Conservation (phyloP, 2,329 filamentous ascomycete genomes). For the Xylariaceae sp. region DNA sequence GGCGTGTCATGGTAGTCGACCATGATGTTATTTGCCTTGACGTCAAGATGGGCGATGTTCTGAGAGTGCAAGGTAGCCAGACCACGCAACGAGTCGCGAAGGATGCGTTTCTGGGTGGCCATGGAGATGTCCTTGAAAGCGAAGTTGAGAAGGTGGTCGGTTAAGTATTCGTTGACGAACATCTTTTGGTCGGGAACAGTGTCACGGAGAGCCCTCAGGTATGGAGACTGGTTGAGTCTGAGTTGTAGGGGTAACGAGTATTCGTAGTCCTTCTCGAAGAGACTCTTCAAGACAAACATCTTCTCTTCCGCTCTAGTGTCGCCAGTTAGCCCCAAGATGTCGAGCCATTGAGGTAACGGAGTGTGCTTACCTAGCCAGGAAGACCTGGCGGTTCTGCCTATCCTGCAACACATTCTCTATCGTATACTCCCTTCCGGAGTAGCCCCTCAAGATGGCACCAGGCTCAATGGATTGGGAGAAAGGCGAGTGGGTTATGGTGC, state of each 20-base stretch:
- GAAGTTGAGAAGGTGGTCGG: constrained; percentile 39
- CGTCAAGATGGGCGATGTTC: constrained; percentile 38
- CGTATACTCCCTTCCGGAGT: constrained; percentile 31
- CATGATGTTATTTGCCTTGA: constrained; percentile 43
- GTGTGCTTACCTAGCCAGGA: constrained; percentile 29
- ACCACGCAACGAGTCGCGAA: constrained; percentile 39
- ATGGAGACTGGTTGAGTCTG: constrained; percentile 30
- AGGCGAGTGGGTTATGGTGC: constrained; percentile 21
- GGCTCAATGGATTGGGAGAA: constrained; percentile 22
- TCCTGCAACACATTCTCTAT: constrained; percentile 34
- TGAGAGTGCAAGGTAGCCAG: constrained; percentile 35
- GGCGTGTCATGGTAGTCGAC: constrained; percentile 34
- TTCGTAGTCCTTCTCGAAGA: constrained; percentile 32
- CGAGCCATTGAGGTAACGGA: not conserved
- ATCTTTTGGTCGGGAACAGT: constrained; percentile 41
- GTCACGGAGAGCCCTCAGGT: constrained; percentile 37
- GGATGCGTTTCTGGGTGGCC: constrained; percentile 36
- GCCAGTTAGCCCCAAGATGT: not conserved
- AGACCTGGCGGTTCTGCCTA: constrained; percentile 32
- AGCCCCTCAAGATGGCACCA: constrained; percentile 28
- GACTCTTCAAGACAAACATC: constrained; percentile 33
- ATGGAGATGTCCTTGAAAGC: constrained; percentile 37
- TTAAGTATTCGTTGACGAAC: constrained; percentile 43
- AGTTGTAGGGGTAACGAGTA: constrained; percentile 31
- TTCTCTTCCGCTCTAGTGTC: constrained; percentile 27